These are phyloP conservation scores for Cryptococcus sp. DNA, from an alignment of 1,284 basidiomycete species.

Conservation along the genomic window DNA sequence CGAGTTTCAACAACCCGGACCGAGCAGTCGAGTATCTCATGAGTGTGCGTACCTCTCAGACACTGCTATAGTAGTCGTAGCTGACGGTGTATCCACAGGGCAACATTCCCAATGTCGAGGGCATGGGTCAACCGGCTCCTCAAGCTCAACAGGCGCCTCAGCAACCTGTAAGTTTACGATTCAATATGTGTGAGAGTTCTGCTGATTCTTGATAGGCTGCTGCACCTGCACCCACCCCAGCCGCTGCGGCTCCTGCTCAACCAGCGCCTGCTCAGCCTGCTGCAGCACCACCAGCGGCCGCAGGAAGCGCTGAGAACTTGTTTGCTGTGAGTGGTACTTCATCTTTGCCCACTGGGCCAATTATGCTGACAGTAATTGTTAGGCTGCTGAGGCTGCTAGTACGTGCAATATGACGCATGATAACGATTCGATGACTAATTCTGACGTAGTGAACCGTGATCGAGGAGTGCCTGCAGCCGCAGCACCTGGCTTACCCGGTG, in stretches of 20 bases:
- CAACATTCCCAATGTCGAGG: constrained; percentile 43
- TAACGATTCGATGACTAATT: not conserved
- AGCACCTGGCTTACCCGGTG: constrained; percentile 50
- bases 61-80: not conserved
- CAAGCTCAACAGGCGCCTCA: not conserved
- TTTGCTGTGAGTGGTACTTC: constrained; percentile 45
- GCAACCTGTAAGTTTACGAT: too few relatives aligned
- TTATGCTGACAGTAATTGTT: not conserved
- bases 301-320: constrained; percentile 53
- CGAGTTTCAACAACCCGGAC: constrained; percentile 97
- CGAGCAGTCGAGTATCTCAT: constrained; percentile 97
- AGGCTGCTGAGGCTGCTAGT: constrained; percentile 53
- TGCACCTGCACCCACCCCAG: constrained; percentile 49
- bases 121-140: constrained; percentile 17
- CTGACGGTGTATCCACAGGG: constrained; percentile 28
- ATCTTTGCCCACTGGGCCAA: not conserved
- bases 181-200: too few relatives aligned
- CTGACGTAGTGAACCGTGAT: constrained; percentile 45
- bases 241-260: constrained; percentile 44
- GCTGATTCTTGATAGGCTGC: constrained; percentile 30
- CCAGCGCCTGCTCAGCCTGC: constrained; percentile 46
- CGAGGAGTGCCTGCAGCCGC: constrained; percentile 49
- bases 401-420: constrained; percentile 3
- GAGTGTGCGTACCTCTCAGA: constrained; percentile 62
- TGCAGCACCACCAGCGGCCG: constrained; percentile 50